Conservation (phyloP, 2,329 filamentous ascomycete species). For the Drechslera avenae region DNA sequence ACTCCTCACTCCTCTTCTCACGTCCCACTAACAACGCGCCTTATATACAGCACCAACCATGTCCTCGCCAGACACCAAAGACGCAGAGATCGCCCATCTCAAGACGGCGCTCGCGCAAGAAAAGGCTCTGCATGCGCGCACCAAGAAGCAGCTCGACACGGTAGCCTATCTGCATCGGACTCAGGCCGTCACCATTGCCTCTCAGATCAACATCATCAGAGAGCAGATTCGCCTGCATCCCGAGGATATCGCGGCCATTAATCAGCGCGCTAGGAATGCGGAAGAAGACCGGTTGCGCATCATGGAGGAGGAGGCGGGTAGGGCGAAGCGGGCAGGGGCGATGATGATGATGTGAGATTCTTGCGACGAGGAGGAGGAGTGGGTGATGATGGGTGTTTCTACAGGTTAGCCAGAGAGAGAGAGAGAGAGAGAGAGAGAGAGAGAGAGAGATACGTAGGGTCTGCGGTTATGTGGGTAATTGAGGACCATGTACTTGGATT, state of each 20-base stretch:
- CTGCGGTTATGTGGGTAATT: too few relatives aligned
- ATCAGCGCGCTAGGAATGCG: background rate
- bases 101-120: background rate
- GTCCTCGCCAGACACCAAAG: background rate
- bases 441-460: too few relatives aligned
- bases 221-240: background rate
- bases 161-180: background rate
- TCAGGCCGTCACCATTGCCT: background rate
- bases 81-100: constrained; percentile 1
- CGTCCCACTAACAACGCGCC: too few relatives aligned
- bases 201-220: background rate
- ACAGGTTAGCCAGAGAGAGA: too few relatives aligned
- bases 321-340: background rate
- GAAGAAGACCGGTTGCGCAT: background rate
- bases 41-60: background rate
- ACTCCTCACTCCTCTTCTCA: too few relatives aligned
- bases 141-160: background rate
- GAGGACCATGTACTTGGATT: too few relatives aligned
- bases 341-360: too few relatives aligned
- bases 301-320: background rate
- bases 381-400: too few relatives aligned
- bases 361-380: too few relatives aligned
- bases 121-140: background rate
- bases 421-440: too few relatives aligned
- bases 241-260: background rate